A percentile compares a stretch with the other conserved stretches of the same genome.
phyloP scores from a whole-genome alignment of 768 basidiomycete species.

The Hericium coralloides region DNA sequence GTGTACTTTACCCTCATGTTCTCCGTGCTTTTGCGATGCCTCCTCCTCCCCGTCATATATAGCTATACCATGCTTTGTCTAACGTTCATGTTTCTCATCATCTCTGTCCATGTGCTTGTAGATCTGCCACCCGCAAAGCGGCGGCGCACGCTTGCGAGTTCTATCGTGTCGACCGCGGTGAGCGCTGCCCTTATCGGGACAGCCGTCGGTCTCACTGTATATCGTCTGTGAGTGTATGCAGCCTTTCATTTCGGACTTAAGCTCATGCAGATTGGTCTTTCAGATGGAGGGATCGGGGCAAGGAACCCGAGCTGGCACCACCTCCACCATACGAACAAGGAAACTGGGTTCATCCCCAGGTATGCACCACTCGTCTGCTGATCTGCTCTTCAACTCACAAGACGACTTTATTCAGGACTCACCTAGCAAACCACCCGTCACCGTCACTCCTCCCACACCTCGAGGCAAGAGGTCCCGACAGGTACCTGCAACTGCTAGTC shows the following conservation, averaged over 20 bases:
- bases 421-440: constrained; percentile 16
- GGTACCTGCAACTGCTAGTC: constrained; percentile 17
- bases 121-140: constrained; percentile 71
- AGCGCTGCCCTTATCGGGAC: constrained; percentile 81
- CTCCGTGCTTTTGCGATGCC: constrained; percentile 20
- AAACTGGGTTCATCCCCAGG: constrained; percentile 32
- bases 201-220: constrained; percentile 81
- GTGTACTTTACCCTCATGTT: constrained; percentile 11
- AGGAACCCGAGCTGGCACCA: constrained; percentile 31
- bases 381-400: not conserved
- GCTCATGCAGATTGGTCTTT: not conserved
- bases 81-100: constrained; percentile 15
- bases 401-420: not conserved
- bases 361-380: not conserved
- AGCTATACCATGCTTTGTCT: constrained; percentile 20
- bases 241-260: not conserved
- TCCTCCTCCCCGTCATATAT: constrained; percentile 31
- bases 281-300: constrained; percentile 77
- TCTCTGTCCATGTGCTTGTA: constrained; percentile 32
- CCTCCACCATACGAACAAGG: constrained; percentile 64
- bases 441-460: constrained; percentile 30
- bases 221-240: constrained; percentile 57
- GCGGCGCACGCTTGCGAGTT: constrained; percentile 72
- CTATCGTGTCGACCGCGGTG: constrained; percentile 76
- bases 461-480: constrained; percentile 29